phyloP scores from a whole-genome alignment of 148 eudicot genomes.

The Diospyros lotus region DNA sequence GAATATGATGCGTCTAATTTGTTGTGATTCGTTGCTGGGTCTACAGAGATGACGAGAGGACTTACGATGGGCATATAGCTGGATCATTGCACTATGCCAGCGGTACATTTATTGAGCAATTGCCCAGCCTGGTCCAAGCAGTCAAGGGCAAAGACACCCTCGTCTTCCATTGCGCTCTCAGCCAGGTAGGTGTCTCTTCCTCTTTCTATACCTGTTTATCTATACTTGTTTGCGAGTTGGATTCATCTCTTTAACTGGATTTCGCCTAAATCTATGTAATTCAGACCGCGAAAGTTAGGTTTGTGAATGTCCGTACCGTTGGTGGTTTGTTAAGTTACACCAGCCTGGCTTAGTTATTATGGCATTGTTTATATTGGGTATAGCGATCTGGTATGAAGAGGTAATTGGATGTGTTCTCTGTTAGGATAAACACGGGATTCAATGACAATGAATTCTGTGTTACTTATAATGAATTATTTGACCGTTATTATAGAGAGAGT shows the following conservation, averaged over 20 bases:
- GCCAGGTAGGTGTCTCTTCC: constrained; percentile 54
- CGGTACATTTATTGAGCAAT: constrained; percentile 61
- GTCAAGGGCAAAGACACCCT: constrained; percentile 77
- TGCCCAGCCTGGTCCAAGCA: constrained; percentile 64
- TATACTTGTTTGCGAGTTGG: not conserved
- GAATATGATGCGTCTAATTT: not conserved
- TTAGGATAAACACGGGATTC: too few relatives aligned
- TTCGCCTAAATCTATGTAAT: not conserved
- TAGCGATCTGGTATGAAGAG: too few relatives aligned
- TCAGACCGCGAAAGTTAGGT: too few relatives aligned
- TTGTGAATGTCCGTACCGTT: too few relatives aligned
- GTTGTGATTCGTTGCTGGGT: not conserved
- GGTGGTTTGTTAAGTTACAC: too few relatives aligned
- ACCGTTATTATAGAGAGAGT: too few relatives aligned
- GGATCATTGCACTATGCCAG: constrained; percentile 87
- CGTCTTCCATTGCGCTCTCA: constrained; percentile 93
- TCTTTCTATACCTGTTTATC: not conserved
- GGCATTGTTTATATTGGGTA: too few relatives aligned
- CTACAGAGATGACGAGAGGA: constrained; percentile 81
- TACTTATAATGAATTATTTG: too few relatives aligned
- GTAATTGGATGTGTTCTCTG: too few relatives aligned
- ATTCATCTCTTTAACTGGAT: not conserved
- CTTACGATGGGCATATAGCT: constrained; percentile 82
- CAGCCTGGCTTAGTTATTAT: too few relatives aligned
- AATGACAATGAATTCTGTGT: too few relatives aligned